Percentiles rank a stretch among this genome's conserved stretches.
These are phyloP conservation scores for Lasiosphaeriaceae sp. DNA, from an alignment of 495 filamentous ascomycete species.

Conservation along the genomic window DNA sequence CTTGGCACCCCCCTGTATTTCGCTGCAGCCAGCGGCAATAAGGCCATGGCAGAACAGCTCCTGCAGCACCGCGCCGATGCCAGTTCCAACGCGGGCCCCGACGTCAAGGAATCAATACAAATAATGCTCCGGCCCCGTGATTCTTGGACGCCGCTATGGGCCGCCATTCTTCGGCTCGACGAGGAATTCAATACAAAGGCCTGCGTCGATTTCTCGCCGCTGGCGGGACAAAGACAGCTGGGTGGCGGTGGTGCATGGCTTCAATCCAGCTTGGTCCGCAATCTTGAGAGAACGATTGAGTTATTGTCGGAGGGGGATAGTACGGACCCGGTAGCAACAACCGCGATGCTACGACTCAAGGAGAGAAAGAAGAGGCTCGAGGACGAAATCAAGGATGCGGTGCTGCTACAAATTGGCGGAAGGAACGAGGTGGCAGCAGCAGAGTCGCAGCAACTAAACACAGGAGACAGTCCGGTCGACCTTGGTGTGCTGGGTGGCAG, in stretches of 20 bases:
- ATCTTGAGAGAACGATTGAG: neutral
- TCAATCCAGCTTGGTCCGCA: neutral
- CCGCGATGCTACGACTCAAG: neutral
- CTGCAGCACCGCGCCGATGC: neutral
- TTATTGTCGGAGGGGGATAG: neutral
- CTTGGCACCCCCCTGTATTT: neutral
- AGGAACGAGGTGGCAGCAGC: neutral
- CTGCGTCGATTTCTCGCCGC: neutral
- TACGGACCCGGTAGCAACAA: neutral
- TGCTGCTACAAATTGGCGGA: neutral
- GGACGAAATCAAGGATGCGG: neutral
- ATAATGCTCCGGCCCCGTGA: neutral
- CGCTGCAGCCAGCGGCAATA: neutral
- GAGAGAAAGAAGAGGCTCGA: neutral
- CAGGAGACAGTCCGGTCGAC: neutral
- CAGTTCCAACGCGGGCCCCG: neutral
- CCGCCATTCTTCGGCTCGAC: neutral
- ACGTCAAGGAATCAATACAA: neutral
- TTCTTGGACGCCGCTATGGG: neutral
- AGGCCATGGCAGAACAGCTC: neutral
- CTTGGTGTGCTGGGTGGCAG: neutral
- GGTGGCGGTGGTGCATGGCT: neutral
- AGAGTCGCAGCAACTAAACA: neutral
- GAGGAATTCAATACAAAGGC: neutral
- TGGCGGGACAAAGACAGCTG: neutral